These are phyloP conservation scores for Botrytis galanthina DNA, from an alignment of 2,329 filamentous ascomycete species.

Conservation along the genomic window DNA sequence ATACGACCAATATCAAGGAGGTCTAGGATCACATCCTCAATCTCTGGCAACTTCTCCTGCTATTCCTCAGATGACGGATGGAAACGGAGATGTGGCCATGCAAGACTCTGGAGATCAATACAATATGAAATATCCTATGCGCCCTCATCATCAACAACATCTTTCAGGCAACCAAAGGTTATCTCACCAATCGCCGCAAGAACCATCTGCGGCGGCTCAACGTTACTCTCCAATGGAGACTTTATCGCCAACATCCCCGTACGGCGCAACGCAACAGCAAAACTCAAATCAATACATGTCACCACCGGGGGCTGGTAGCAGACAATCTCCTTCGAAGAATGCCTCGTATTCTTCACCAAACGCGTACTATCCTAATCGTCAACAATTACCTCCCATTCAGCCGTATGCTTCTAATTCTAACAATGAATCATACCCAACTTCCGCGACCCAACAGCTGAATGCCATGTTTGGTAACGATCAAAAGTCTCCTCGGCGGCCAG, in stretches of 20 bases:
- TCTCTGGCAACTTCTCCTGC: conserved; percentile 59
- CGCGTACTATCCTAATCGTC: conserved; percentile 54
- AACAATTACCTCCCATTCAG: conserved; percentile 72
- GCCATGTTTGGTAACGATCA: conserved; percentile 57
- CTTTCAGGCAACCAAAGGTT: conserved; percentile 50
- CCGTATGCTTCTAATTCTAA: conserved; percentile 63
- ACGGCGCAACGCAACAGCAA: conserved; percentile 60
- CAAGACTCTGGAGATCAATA: conserved; percentile 80
- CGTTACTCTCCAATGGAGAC: conserved; percentile 96
- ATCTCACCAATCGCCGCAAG: conserved; percentile 68
- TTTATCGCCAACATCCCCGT: conserved; percentile 76
- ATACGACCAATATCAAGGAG: conserved; percentile 64
- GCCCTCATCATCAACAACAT: conserved; percentile 75
- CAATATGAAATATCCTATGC: conserved; percentile 80
- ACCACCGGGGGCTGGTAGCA: conserved; percentile 49
- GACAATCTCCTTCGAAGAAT: conserved; percentile 76
- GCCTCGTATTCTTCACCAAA: conserved; percentile 57
- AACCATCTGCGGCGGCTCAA: conserved; percentile 80
- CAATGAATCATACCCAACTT: conserved; percentile 69
- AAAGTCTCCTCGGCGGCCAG: conserved; percentile 57
- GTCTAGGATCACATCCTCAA: conserved; percentile 44
- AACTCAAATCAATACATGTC: conserved; percentile 46
- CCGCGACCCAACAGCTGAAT: conserved; percentile 69
- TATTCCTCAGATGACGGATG: conserved; percentile 62
- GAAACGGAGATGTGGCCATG: conserved; percentile 78